Evolutionary conservation across 306 rosid genomes (phyloP), one percentile per base, ranked within the genome.

Genomic region (Fagus crenata): DNA sequence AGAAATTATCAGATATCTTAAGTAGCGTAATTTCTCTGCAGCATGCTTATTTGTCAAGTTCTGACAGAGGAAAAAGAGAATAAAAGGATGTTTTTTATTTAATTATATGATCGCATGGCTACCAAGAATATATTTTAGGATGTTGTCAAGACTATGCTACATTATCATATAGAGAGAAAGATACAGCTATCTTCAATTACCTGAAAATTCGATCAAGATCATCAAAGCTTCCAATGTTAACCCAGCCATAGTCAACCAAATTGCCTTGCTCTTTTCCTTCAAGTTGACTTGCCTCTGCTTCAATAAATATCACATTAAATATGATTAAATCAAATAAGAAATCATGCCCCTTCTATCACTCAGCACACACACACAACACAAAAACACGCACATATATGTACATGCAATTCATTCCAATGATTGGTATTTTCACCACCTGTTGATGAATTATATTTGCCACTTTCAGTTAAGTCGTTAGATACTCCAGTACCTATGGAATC

Each of bases 191-290:
- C 73, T 75, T 77, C 69, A 80, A 75, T 84, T 91, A 96, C 99
- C 99, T 91, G 84, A 96, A 91, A 70, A 92, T 87, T 58, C 73
- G 87, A 81, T 91, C 99, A 82, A 96, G 91, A 83, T 96, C 98
- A 78, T 92, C 97, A 83, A 96, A 92, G 85, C 93, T 89, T 88
- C 97, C 99, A 67, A 92, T 89, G 75, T 80, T 92, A 36, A 84
- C 97, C 98, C 99, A 96, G 77, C 84, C 93, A 73, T 84, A 96
- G 87, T 92, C 98, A 82, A 82, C 87, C 83, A 92, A 86, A 78
- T 91, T 93, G 69, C 88, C 89, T 75, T 89, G 97, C 80, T 87
- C 99, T 87, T 84, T 81, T 79, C 82, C 91, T 80, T 89, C 92
- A 33, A 71, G 84, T 65, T 86, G 86, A 74, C 74, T 74, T 28